phyloP scores from a whole-genome alignment of 169 alveolate genomes.

The Cryptosporidium baileyi region DNA sequence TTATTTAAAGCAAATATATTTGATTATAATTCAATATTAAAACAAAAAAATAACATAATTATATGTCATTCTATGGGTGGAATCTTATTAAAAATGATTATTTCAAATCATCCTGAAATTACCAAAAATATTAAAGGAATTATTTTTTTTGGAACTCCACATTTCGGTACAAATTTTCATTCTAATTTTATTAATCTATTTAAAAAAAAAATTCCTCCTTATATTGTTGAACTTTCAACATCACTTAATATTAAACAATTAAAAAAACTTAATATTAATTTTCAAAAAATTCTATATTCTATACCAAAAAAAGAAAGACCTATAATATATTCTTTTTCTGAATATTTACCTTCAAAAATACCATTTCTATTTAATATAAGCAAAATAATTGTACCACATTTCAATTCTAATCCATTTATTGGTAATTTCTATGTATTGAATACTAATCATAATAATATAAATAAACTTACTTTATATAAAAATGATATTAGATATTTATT shows the following conservation, averaged over 20 bases:
- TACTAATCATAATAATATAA: constrained; percentile 35
- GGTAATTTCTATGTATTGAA: constrained; percentile 42
- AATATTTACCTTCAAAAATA: constrained; percentile 47
- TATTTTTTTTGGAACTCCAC: constrained; percentile 68
- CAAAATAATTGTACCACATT: constrained; percentile 36
- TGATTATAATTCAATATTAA: background rate
- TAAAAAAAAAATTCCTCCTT: constrained; percentile 4
- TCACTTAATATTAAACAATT: background rate
- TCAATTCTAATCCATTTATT: constrained; percentile 52
- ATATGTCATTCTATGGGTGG: constrained; percentile 71
- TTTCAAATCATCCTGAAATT: constrained; percentile 51
- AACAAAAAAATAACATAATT: constrained; percentile 21
- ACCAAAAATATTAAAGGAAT: constrained; percentile 33
- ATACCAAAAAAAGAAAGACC: constrained; percentile 50
- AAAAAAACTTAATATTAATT: background rate
- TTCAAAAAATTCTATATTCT: constrained; percentile 46
- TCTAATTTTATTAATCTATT: background rate
- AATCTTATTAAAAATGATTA: constrained; percentile 19
- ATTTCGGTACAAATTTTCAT: constrained; percentile 44
- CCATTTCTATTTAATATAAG: constrained; percentile 34
- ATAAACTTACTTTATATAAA: constrained; percentile 1
- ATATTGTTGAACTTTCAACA: constrained; percentile 42
- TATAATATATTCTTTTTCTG: constrained; percentile 33
- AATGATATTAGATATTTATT: constrained; percentile 25
- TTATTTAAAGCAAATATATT: constrained; percentile 55